These are phyloP conservation scores for Cladophialophora yegresii DNA, from an alignment of 2,329 filamentous ascomycete genomes.

Conservation along the genomic window DNA sequence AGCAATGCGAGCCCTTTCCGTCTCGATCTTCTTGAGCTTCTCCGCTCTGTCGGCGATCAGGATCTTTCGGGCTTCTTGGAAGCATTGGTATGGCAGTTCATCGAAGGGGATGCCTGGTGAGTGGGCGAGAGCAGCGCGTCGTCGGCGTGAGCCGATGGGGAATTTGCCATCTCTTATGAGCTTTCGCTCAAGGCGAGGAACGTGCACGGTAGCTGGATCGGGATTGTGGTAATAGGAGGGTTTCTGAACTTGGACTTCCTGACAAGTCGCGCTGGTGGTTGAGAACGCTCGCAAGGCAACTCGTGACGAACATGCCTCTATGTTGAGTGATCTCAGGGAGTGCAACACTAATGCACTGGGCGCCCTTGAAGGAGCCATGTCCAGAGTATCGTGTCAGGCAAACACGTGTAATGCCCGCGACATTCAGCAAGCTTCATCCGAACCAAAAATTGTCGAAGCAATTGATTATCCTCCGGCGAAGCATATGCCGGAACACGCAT, in stretches of 20 bases:
- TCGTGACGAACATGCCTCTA: conserved; percentile 16
- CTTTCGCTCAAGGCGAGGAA: conserved; percentile 64
- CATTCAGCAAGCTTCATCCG: background rate
- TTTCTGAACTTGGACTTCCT: conserved; percentile 43
- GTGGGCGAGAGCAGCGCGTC: conserved; percentile 70
- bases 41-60: conserved; percentile 76
- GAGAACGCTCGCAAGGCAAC: conserved; percentile 20
- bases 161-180: conserved; percentile 68
- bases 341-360: conserved; percentile 34
- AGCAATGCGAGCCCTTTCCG: conserved; percentile 68
- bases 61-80: conserved; percentile 89
- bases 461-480: background rate
- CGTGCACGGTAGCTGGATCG: conserved; percentile 70
- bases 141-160: conserved; percentile 81
- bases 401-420: background rate
- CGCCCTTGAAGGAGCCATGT: conserved; percentile 35
- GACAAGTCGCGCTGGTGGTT: conserved; percentile 19
- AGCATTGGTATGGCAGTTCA: conserved; percentile 93
- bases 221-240: conserved; percentile 47
- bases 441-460: conserved; percentile 8
- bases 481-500: background rate
- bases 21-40: conserved; percentile 73
- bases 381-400: background rate
- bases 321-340: conserved; percentile 27
- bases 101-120: conserved; percentile 77